phyloP scores from a whole-genome alignment of 2,329 filamentous ascomycete genomes.

The Colletotrichum liaoningense region DNA sequence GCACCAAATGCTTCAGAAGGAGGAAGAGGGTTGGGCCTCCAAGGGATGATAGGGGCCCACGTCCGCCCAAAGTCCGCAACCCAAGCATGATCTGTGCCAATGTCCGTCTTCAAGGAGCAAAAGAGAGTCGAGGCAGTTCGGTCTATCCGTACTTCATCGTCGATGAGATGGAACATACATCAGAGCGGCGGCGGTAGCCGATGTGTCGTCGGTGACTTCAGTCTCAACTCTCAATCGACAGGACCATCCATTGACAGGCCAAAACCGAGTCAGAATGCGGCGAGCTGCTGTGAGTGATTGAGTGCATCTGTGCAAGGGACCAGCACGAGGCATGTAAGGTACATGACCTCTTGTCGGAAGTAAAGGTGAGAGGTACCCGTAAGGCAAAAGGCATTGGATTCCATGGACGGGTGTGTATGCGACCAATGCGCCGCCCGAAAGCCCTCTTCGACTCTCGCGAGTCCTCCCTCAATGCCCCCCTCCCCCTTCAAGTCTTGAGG shows the following conservation, averaged over 20 bases:
- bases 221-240: not conserved
- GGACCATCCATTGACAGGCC: not conserved
- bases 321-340: not conserved
- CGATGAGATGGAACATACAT: conserved; percentile 6
- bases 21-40: not conserved
- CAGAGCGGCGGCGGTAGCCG: conserved; percentile 9
- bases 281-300: not conserved
- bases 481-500: not conserved
- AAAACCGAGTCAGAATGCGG: not conserved
- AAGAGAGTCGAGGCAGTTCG: not conserved
- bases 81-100: not conserved
- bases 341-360: conserved; percentile 4
- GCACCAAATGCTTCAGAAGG: not conserved
- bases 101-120: not conserved
- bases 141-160: not conserved
- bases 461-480: not conserved
- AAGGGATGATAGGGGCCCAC: not conserved
- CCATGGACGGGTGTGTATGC: not conserved
- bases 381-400: not conserved
- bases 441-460: not conserved
- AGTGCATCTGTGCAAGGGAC: not conserved
- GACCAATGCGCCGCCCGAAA: conserved; percentile 21
- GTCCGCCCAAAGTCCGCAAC: not conserved
- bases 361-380: conserved; percentile 2
- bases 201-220: conserved; percentile 3